Evolutionary conservation across 441 rosid genomes (phyloP), one percentile per base, ranked within the genome.

Genomic region (Gossypium schwendimanii): DNA sequence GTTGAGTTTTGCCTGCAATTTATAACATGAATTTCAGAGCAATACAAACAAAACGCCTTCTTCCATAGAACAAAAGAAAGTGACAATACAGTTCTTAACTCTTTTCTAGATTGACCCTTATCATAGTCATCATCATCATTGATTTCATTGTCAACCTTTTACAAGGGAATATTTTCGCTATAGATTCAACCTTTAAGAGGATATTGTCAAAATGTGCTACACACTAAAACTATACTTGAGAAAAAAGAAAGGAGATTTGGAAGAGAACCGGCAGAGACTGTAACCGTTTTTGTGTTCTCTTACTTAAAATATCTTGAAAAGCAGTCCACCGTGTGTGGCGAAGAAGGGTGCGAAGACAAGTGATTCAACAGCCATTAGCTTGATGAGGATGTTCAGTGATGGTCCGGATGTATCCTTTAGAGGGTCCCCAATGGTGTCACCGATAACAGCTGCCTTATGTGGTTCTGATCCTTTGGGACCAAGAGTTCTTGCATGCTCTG

Each of bases 281-380:
- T 1, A 45, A 10, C 28, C 20, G 18, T 65, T 39, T 39, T 44
- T 20, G 47, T 47, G 24, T 44, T 74, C 36, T 20, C 18, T 8
- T 31, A 17, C 77, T 74, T 41, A 61, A 36, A 82, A 79, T 71
- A 84, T 78, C 87, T 87, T 89, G 78, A 86, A 87, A 69, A 89
- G 87, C 58, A 89, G 20, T 45, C 87, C 88, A 6, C 89, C 91
- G 7, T 89, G 93, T 20, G 87, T 77, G 45, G 93, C 91, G 0
- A 89, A 89, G 70, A 87, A 89, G 60, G 90, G 89, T 10, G 89
- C 93, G 53, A 87, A 85, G 21, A 87, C 87, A 0, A 89, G 87
- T 3, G 91, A 89, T 57, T 87, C 94, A 0, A 89, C 91, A 0
- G 90, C 94, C 91, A 89, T 89, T 20, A 89, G 87, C 82, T 89